Conservation (phyloP, 768 basidiomycete species). For the Agaricus blazei region DNA sequence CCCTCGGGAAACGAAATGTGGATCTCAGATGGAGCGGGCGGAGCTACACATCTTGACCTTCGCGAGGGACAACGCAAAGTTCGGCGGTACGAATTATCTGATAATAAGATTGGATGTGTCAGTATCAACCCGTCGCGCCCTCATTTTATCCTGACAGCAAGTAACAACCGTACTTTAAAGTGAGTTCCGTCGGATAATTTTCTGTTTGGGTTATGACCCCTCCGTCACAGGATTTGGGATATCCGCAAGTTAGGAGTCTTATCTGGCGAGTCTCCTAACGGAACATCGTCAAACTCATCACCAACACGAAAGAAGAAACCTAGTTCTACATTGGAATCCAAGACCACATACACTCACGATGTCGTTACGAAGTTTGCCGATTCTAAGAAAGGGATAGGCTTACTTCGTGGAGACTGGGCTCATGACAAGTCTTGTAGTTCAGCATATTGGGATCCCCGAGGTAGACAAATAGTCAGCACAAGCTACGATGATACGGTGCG, state of each 20-base stretch:
- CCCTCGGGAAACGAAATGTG: conserved; percentile 76
- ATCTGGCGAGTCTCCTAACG: conserved; percentile 26
- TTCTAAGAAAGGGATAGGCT: conserved; percentile 47
- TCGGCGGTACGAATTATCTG: conserved; percentile 60
- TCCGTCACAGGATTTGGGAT: conserved; percentile 67
- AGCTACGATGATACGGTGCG: conserved; percentile 78
- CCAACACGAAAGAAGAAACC: conserved; percentile 10
- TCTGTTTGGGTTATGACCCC: background rate
- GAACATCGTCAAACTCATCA: conserved; percentile 22
- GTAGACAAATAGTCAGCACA: conserved; percentile 76
- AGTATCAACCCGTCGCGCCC: conserved; percentile 73
- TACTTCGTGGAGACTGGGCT: conserved; percentile 57
- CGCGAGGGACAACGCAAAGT: conserved; percentile 54
- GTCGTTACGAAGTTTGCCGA: conserved; percentile 43
- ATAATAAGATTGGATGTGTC: conserved; percentile 72
- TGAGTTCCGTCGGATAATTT: conserved; percentile 25
- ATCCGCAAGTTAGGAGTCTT: conserved; percentile 55
- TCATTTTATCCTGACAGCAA: conserved; percentile 66
- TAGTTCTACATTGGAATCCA: background rate
- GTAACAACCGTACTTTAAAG: conserved; percentile 71
- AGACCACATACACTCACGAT: conserved; percentile 33
- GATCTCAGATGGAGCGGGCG: conserved; percentile 72
- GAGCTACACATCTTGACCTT: conserved; percentile 71
- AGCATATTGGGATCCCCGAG: conserved; percentile 83
- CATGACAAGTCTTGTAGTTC: conserved; percentile 79